Evolutionary conservation across 495 filamentous ascomycete genomes (phyloP).

Genomic region (Penicillium parvum): DNA sequence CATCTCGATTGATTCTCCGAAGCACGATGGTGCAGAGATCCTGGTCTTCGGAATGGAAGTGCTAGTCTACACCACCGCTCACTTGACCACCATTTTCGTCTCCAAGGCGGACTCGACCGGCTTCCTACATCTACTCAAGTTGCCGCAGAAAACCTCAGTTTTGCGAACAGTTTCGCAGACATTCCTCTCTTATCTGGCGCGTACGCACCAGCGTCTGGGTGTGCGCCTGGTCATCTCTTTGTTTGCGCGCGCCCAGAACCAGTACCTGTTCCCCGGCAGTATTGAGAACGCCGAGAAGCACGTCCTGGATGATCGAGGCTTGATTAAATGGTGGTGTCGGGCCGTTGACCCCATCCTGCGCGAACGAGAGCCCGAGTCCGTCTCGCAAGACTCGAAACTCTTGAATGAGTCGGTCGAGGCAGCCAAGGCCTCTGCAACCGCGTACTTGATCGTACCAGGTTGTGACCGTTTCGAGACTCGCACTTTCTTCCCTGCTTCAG

Average conservation of each 20-base stretch:
- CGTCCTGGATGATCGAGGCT: conserved; percentile 81
- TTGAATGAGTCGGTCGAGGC: conserved; percentile 43
- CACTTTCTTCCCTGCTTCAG: conserved; percentile 50
- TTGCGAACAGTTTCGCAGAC: conserved; percentile 65
- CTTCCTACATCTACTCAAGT: conserved; percentile 62
- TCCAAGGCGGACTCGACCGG: conserved; percentile 97
- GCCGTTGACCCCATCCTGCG: conserved; percentile 71
- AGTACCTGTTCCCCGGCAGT: conserved; percentile 93
- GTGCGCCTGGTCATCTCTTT: conserved; percentile 78
- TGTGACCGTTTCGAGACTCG: conserved; percentile 71
- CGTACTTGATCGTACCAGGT: conserved; percentile 83
- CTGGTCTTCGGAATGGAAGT: conserved; percentile 66
- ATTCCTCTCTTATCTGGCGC: conserved; percentile 72
- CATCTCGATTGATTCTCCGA: conserved; percentile 53
- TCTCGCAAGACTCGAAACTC: conserved; percentile 27
- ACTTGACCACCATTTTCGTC: conserved; percentile 83
- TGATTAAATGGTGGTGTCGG: conserved; percentile 94
- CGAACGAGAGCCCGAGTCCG: conserved; percentile 42
- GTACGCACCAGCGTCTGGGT: conserved; percentile 59
- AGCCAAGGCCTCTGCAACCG: conserved; percentile 45
- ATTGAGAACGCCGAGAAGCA: conserved; percentile 82
- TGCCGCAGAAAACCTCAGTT: conserved; percentile 62
- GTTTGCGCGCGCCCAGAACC: conserved; percentile 86
- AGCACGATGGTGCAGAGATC: conserved; percentile 36
- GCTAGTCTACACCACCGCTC: conserved; percentile 64